Conservation (phyloP, 805 yeast species). For the Candida multigemmis region DNA sequence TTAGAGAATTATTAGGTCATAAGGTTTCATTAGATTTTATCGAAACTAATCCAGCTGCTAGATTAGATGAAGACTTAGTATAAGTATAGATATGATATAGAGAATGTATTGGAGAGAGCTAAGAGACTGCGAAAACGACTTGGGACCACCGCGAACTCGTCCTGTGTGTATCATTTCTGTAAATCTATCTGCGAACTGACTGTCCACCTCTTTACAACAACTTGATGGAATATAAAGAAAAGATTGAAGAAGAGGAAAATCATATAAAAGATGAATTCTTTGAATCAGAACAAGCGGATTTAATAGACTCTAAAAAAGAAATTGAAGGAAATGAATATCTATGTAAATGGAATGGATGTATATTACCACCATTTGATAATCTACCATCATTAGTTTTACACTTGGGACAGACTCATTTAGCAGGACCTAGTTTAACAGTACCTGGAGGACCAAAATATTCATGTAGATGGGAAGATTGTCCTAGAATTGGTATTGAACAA, state of each 20-base stretch:
- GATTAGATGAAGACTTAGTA: slow-evolving; percentile 60
- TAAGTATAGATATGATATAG: slow-evolving; percentile 5
- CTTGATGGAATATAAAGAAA: too few species aligned
- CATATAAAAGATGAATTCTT: too few species aligned
- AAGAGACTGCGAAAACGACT: too few species aligned
- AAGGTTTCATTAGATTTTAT: slow-evolving; percentile 91
- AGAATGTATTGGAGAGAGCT: too few species aligned
- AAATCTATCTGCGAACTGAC: too few species aligned
- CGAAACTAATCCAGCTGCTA: slow-evolving; percentile 95
- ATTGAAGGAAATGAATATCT: too few species aligned
- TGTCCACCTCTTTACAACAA: too few species aligned
- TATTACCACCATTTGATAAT: slow-evolving; percentile 7
- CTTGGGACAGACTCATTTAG: slow-evolving; percentile 19
- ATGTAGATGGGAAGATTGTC: slow-evolving; percentile 59
- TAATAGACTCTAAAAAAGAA: slow-evolving; percentile 1
- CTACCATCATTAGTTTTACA: slow-evolving; percentile 22
- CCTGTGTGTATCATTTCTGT: too few species aligned
- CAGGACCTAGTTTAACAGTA: slow-evolving; percentile 10
- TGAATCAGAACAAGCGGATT: too few species aligned
- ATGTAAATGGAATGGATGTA: slow-evolving; percentile 28
- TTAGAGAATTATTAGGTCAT: slow-evolving; percentile 95
- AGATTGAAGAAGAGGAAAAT: too few species aligned
- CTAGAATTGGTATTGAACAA: slow-evolving; percentile 40
- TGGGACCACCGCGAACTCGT: too few species aligned
- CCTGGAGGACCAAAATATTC: slow-evolving; percentile 25